Conservation (phyloP, 1,284 basidiomycete species). For the Rhodotorula sp. region DNA sequence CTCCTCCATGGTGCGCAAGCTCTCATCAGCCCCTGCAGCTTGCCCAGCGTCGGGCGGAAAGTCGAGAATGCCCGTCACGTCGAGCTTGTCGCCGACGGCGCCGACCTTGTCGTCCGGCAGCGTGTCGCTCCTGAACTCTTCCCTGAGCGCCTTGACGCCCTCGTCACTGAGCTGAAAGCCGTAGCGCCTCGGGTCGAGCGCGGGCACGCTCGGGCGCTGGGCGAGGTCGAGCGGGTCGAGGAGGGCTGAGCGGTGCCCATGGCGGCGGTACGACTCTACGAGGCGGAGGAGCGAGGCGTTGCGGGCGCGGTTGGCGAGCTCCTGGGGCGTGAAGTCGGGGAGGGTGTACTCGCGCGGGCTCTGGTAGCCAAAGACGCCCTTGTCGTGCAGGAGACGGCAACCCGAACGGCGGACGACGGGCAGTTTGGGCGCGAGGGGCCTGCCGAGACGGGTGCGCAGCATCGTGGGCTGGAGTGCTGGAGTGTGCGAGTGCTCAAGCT, state of each 20-base stretch:
- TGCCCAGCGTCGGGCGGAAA: slow-evolving; percentile 19
- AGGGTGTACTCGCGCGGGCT: slow-evolving; percentile 9
- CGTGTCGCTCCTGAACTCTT: slow-evolving; percentile 62
- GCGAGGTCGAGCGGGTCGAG: slow-evolving; percentile 85
- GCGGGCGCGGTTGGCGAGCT: slow-evolving; percentile 69
- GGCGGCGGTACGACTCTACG: slow-evolving; percentile 77
- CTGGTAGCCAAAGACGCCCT: slow-evolving; percentile 25
- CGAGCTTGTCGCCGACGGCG: slow-evolving; percentile 9
- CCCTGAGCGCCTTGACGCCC: slow-evolving; percentile 61
- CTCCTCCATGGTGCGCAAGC: slow-evolving; percentile 65
- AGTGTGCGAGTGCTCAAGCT: neutral
- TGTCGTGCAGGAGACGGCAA: slow-evolving; percentile 12
- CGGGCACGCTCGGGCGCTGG: slow-evolving; percentile 77
- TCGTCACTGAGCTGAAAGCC: slow-evolving; percentile 68
- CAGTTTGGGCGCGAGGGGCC: neutral
- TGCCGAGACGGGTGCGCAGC: neutral
- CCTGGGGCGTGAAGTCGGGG: slow-evolving; percentile 58
- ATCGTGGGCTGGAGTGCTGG: neutral
- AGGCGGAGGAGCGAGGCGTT: slow-evolving; percentile 82
- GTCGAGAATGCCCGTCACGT: slow-evolving; percentile 35
- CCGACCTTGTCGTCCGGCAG: neutral
- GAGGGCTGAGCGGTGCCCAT: slow-evolving; percentile 74
- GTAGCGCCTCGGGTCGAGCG: slow-evolving; percentile 75
- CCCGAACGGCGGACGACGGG: neutral
- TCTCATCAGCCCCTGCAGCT: slow-evolving; percentile 54